Conservation (phyloP, 805 yeast genomes). For the Lachancea mirantina region DNA sequence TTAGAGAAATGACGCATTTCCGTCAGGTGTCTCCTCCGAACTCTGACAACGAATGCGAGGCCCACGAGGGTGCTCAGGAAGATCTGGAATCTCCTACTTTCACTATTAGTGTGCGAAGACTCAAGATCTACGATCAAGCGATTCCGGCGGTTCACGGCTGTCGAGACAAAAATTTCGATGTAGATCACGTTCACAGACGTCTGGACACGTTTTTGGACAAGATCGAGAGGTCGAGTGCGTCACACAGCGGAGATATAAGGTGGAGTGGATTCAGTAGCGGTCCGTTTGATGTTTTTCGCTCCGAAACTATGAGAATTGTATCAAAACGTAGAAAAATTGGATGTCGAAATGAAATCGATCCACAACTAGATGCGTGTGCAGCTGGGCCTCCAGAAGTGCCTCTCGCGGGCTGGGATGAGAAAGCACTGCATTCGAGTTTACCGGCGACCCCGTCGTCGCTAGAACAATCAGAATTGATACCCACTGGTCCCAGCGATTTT, state of each 20-base stretch:
- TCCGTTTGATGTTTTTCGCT: conserved; percentile 7
- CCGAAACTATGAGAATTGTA: no score
- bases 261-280: conserved; percentile 5
- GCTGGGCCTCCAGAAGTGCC: no score
- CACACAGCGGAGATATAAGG: background rate
- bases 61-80: background rate
- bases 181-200: conserved; percentile 17
- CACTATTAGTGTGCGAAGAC: conserved; percentile 28
- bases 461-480: no score
- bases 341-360: no score
- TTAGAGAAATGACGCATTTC: conserved; percentile 16
- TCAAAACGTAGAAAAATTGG: no score
- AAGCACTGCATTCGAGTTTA: background rate
- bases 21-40: conserved; percentile 8
- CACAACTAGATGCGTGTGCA: no score
- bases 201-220: conserved; percentile 1
- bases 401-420: no score
- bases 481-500: background rate
- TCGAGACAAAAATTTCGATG: conserved; percentile 13
- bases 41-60: conserved; percentile 4
- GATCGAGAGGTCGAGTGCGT: conserved; percentile 2
- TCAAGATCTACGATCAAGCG: conserved; percentile 26
- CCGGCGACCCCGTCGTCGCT: conserved; percentile 8
- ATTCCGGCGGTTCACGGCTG: conserved; percentile 20
- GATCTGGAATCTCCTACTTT: conserved; percentile 12